Conservation (phyloP, 192 early-diverging fungal species). For the Backusella psychrophila region DNA sequence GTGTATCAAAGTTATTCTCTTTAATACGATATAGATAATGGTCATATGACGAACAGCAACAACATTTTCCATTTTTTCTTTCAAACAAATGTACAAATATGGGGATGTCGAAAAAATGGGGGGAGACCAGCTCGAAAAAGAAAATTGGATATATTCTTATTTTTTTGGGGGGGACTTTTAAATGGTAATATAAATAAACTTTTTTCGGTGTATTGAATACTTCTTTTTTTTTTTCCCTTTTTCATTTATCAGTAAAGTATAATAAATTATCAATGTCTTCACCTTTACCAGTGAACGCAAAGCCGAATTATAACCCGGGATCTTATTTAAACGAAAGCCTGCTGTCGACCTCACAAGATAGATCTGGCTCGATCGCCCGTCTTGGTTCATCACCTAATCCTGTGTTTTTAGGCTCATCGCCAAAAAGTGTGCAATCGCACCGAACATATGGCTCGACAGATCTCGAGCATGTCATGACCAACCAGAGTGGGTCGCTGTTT, state of each 20-base stretch:
- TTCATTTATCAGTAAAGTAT: background rate
- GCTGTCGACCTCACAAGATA: constrained; percentile 13
- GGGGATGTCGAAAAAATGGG: background rate
- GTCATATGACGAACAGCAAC: background rate
- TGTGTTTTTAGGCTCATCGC: background rate
- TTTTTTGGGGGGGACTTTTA: background rate
- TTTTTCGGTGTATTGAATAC: background rate
- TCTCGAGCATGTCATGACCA: constrained; percentile 16
- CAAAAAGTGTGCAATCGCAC: constrained; percentile 9
- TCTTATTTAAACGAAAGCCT: background rate
- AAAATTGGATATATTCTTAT: background rate
- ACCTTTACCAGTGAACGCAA: constrained; percentile 25
- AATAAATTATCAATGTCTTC: background rate
- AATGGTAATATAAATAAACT: background rate
- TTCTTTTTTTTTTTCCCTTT: background rate
- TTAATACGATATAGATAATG: background rate
- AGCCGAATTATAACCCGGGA: background rate
- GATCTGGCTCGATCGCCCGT: constrained; percentile 1
- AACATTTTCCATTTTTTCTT: background rate
- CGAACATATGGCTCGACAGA: constrained; percentile 14
- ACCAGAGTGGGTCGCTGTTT: constrained; percentile 3
- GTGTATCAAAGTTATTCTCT: constrained; percentile 12
- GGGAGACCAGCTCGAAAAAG: background rate
- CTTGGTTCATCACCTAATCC: constrained; percentile 15
- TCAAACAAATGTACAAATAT: background rate